Evolutionary conservation across 768 basidiomycete genomes (phyloP).

Genomic region (Hypholoma fasciculare): DNA sequence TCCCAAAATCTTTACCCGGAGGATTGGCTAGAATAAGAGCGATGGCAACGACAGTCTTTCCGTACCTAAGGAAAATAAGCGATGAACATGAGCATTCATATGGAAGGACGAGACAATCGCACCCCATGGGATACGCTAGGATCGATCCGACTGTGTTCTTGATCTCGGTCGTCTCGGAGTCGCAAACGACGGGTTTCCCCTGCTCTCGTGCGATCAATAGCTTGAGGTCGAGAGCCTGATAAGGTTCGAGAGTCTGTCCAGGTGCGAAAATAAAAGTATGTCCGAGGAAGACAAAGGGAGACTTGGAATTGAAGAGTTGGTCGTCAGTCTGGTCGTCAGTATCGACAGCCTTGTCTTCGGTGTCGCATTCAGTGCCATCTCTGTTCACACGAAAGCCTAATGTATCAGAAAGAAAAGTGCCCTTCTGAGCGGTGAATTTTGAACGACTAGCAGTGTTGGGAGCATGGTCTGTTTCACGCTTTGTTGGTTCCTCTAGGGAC

Average conservation of each 20-base stretch:
- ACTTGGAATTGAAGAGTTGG: background rate
- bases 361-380: background rate
- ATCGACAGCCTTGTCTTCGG: background rate
- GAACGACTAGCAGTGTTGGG: no score
- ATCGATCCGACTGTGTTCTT: constrained; percentile 12
- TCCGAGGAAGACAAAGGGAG: background rate
- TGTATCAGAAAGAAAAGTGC: no score
- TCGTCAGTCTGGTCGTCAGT: background rate
- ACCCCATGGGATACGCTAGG: constrained; percentile 17
- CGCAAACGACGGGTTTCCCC: background rate
- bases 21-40: constrained; percentile 5
- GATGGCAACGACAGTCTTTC: constrained; percentile 7
- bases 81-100: no score
- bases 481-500: background rate
- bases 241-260: background rate
- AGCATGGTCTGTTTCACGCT: background rate
- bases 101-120: no score
- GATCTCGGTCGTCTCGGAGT: background rate
- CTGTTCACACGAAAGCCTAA: no score
- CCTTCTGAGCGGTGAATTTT: no score
- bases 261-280: background rate
- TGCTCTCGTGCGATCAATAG: background rate
- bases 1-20: background rate
- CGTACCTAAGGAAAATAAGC: background rate
- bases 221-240: background rate